Base-by-base conservation (phyloP, 139 green algal species). In the Microglena sp. region DNA sequence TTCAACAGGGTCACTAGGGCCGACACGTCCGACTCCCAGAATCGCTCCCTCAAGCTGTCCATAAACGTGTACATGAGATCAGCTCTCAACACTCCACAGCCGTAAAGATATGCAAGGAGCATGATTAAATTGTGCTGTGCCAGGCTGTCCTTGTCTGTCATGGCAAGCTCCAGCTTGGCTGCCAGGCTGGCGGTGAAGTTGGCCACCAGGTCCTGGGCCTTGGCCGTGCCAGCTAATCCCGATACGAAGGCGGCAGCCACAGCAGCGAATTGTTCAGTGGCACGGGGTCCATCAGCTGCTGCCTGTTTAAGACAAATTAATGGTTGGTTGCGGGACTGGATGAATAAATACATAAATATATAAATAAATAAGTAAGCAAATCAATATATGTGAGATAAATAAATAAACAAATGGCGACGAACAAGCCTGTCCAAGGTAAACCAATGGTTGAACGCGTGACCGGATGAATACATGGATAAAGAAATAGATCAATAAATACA, bases 201-300 rank as follows among this genome's bases (percentile, higher is more conserved):
- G 2, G 86, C 86, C 22, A 64, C 72, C 22, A 91, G 34, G 45
- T 83, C 84, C 55, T 72, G 55, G 43, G 67, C 68, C 31, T 66
- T 36, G 27, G 66, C 73, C 50, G 28, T 40, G 7, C 70, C 83
- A 6, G 85, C 71, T 57, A 93, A 40, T 18, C 60, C 87, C 43
- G 81, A 61, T 35, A 95, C 70, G 36, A 83, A 80, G 1, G 82
- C 80, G 0, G 87, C 82, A 0, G 77, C 78, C 18, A 92, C 81
- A 3, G 78, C 79, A 0, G 82, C 74, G 77, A 95, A 95, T 55
- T 80, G 67, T 43, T 88, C 82, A 1, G 77, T 82, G 2, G 87
- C 88, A 1, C 85, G 76, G 0, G 88, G 88, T 0, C 88, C 88
- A 59, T 87, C 73, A 18, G 77, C 79, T 18, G 68, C 83, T 2